Evolutionary conservation across 176 grass and related monocot genomes (phyloP).

Genomic region (Aegilops bicornis): DNA sequence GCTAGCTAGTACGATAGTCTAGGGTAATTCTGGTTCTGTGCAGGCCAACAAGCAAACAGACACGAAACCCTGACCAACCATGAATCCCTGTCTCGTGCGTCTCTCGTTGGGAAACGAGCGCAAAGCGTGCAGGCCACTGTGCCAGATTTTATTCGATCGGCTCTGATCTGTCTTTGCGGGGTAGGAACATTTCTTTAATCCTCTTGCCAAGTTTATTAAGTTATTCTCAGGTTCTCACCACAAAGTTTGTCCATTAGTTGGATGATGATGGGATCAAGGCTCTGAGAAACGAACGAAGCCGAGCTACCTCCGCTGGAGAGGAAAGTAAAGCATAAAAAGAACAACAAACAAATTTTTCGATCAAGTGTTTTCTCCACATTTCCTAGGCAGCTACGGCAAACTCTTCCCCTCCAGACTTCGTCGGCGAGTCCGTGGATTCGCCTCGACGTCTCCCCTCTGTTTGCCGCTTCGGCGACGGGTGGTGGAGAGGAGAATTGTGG

Average conservation of each 20-base stretch:
- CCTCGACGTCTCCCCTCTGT: no score
- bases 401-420: no score
- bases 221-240: background rate
- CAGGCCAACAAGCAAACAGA: background rate
- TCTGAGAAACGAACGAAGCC: no score
- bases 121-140: background rate
- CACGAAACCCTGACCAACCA: background rate
- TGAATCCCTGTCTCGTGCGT: background rate
- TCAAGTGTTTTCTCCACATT: no score
- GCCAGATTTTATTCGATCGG: constrained; percentile 1
- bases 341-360: no score
- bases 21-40: background rate
- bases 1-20: background rate
- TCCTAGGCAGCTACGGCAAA: no score
- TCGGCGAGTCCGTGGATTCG: no score
- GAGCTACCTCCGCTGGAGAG: no score
- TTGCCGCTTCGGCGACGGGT: no score
- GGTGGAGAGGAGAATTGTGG: no score
- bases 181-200: background rate
- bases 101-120: background rate
- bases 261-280: background rate
- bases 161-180: background rate
- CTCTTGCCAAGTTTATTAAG: background rate
- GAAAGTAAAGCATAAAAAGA: no score
- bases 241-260: background rate